Evolutionary conservation across 371 early-diverging fungal genomes (phyloP), one percentile per base, ranked within the genome.

Genomic region (Syncephalastrum contaminatum): DNA sequence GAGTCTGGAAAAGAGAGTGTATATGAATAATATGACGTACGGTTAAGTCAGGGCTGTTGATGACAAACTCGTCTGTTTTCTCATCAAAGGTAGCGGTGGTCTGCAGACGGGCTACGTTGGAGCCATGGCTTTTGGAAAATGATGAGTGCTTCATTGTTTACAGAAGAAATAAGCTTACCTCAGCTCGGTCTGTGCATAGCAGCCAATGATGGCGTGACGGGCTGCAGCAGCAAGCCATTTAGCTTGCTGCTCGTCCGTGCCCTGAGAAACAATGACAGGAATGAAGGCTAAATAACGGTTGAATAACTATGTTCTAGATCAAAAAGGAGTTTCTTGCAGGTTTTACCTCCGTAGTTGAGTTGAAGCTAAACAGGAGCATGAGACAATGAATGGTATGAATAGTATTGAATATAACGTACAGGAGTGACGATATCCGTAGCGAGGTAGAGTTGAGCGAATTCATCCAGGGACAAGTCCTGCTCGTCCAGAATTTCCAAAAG

Each of bases 171-270:
- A 21, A 14, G 42, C 62, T 50, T 84, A 88, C 51, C 87, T 86
- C 20, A 89, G 65, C 64, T 92, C 92, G 0, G 91, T 93, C 63
- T 90, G 89, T n/a, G 92, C 91, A 59, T 90, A 92, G 67, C 91
- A 92, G 12, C 91, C 91, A 54, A 92, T 82, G 59, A 91, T 88
- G 52, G 86, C 83, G 67, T 85, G 89, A 54, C 78, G 75, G 45
- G 80, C 77, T 25, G 90, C 86, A 6, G 87, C 81, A 43, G 69
- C 73, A 39, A 85, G 71, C 81, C 89, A 91, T 62, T 84, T 76
- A 30, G 72, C 73, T 25, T 79, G 66, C 62, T 93, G 92, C 64
- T 89, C 90, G 15, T 72, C 73, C 8, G 86, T 80, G 39, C 87
- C 88, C 65, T 90, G 90, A 7, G 82, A 72, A 54, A 82, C 69